phyloP scores from a whole-genome alignment of 805 yeast genomes.

The Yarrowia sp. region DNA sequence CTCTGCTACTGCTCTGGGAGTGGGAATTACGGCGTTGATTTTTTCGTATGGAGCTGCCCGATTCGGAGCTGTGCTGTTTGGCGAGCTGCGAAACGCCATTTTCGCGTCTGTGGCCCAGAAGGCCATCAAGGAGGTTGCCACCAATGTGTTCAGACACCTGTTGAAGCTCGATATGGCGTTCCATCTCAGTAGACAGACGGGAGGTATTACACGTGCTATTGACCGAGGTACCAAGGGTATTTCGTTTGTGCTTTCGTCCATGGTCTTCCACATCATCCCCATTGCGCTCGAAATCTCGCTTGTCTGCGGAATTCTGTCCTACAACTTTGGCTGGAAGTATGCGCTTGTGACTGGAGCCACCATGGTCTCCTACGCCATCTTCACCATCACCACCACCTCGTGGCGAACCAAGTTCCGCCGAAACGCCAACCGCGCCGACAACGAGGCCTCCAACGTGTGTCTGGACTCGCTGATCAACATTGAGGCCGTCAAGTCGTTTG shows the following conservation, averaged over 20 bases:
- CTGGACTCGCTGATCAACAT: slow-evolving; percentile 91
- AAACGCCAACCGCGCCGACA: slow-evolving; percentile 90
- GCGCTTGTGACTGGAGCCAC: slow-evolving; percentile 89
- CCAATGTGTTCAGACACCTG: slow-evolving; percentile 83
- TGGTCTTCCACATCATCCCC: slow-evolving; percentile 98
- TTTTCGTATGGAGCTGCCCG: slow-evolving; percentile 93
- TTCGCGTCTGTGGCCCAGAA: slow-evolving; percentile 95
- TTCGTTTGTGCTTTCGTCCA: slow-evolving; percentile 86
- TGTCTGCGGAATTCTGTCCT: slow-evolving; percentile 92
- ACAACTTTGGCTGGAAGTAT: slow-evolving; percentile 86
- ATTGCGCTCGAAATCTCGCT: slow-evolving; percentile 89
- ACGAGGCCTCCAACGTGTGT: slow-evolving; percentile 93
- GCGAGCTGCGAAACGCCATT: slow-evolving; percentile 92
- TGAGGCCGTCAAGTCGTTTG: slow-evolving; percentile 93
- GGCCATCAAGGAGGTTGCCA: slow-evolving; percentile 89
- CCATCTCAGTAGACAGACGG: slow-evolving; percentile 91
- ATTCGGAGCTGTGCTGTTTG: slow-evolving; percentile 92
- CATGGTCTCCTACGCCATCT: slow-evolving; percentile 85
- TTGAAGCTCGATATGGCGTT: slow-evolving; percentile 85
- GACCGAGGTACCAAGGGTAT: slow-evolving; percentile 98
- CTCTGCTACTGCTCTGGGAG: slow-evolving; percentile 65
- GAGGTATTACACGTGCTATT: slow-evolving; percentile 94
- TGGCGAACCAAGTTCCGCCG: slow-evolving; percentile 96
- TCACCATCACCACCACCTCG: slow-evolving; percentile 90
- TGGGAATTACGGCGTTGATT: slow-evolving; percentile 70